Evolutionary conservation across 345 rosid genomes (phyloP).

Genomic region (Ceriops decandra): DNA sequence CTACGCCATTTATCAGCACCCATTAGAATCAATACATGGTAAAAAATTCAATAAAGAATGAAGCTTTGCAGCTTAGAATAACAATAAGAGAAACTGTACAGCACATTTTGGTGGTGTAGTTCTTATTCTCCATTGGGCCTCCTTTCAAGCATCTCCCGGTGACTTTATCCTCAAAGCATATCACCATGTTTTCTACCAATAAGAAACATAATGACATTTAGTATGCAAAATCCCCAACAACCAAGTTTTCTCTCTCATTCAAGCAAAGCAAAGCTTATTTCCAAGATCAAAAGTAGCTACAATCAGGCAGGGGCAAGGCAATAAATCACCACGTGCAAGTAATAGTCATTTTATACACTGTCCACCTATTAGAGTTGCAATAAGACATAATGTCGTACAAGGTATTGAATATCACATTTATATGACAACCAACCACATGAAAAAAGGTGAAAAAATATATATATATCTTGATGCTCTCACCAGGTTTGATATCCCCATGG

Average conservation of each 20-base stretch:
- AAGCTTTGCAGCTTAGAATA: conserved; percentile 13
- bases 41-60: conserved; percentile 13
- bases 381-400: neutral
- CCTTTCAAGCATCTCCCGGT: conserved; percentile 75
- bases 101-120: conserved; percentile 63
- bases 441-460: conserved; percentile 1
- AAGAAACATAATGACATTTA: conserved; percentile 22
- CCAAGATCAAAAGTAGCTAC: neutral
- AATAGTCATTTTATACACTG: neutral
- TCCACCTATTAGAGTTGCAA: neutral
- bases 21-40: neutral
- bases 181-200: conserved; percentile 80
- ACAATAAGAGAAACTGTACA: conserved; percentile 6
- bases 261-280: neutral
- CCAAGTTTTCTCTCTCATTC: conserved; percentile 9
- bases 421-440: neutral
- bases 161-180: conserved; percentile 78
- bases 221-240: conserved; percentile 18
- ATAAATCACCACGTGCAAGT: conserved; percentile 1
- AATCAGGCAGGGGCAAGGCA: neutral
- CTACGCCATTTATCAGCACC: neutral
- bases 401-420: neutral
- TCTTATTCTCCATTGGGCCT: conserved; percentile 53
- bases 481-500: conserved; percentile 95
- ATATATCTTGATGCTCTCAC: conserved; percentile 39